Base-by-base conservation (phyloP, 2,329 filamentous ascomycete genomes). In the Clarireedia homoeocarpa region DNA sequence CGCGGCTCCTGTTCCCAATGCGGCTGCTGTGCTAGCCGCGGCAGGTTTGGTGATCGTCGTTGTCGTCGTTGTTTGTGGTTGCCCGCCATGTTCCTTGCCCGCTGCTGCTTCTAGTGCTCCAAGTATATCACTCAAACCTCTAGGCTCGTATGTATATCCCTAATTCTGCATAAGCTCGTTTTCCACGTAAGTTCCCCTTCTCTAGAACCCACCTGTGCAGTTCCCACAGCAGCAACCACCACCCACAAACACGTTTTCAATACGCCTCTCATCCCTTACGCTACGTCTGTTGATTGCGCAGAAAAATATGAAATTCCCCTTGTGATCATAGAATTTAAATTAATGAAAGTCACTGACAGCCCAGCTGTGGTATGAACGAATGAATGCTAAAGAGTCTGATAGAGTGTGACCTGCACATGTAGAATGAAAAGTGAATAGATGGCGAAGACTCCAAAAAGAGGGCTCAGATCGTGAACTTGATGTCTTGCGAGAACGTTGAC, bases 11-110 rank as follows among this genome's bases (percentile, higher is more conserved):
- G 55, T 39, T 42, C 39, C 48, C 30, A 30, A 30, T 30, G 27
- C 66, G 30, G 57, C 55, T 44, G 64, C 65, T 51, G 53, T 57
- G 24, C 55, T 57, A n/a, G 59, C 64, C 17, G 60, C 27, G 46
- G 34, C 63, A 20, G 56, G 63, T n/a, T 71, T 67, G 10, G 72
- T 73, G 17, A 73, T 64, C 30, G 71, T 74, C 58, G 71, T 53
- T 20, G 60, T 55, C 48, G 58, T 60, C 34, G 49, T 49, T 51
- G 34, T 36, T 9, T 50, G 34, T 14, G 39, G 6, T 14, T 44
- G 52, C 12, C 48, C 36, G 40, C 24, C 48, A 24, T 10, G 27
- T 48, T n/a, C 47, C 6, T 50, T 51, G 9, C 40, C 60, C 7
- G 47, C 49, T 46, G 51, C 62, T 36, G 40, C 20, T 44, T 58